These are phyloP conservation scores for Penicillium occitanis DNA, from an alignment of 2,329 filamentous ascomycete species.

Conservation along the genomic window DNA sequence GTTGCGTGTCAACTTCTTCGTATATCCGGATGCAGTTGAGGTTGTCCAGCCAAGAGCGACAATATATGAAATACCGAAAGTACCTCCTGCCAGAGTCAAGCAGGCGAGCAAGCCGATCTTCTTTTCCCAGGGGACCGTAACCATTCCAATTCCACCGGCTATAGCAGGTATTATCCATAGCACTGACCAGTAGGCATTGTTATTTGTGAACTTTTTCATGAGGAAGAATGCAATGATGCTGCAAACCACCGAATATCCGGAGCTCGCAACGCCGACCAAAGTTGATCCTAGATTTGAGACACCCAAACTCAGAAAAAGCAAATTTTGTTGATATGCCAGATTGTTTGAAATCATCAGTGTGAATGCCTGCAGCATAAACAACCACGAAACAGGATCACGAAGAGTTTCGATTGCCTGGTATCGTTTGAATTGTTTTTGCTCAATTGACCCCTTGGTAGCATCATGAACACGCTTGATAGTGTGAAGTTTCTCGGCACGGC, in stretches of 20 bases:
- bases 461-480: conserved; percentile 24
- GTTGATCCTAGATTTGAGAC: conserved; percentile 42
- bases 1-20: conserved; percentile 17
- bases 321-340: conserved; percentile 44
- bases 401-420: conserved; percentile 23
- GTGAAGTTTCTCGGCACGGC: conserved; percentile 23
- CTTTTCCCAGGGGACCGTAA: conserved; percentile 28
- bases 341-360: conserved; percentile 38
- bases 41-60: conserved; percentile 16
- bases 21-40: conserved; percentile 11
- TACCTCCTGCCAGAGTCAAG: conserved; percentile 31
- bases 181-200: conserved; percentile 1
- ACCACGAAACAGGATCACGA: conserved; percentile 32
- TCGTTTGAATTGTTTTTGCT: conserved; percentile 26
- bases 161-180: conserved; percentile 13
- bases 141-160: conserved; percentile 18
- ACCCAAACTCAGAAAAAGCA: conserved; percentile 38
- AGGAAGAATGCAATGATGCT: conserved; percentile 37
- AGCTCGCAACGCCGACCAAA: conserved; percentile 40
- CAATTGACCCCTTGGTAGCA: conserved; percentile 24
- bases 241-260: conserved; percentile 36
- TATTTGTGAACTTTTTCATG: conserved; percentile 33
- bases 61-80: conserved; percentile 15
- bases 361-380: conserved; percentile 30
- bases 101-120: conserved; percentile 34